A percentile compares a stretch with the other conserved stretches of the same genome.
Conservation (phyloP, 2,329 filamentous ascomycete genomes). For the Aspergillus viridinutans region DNA sequence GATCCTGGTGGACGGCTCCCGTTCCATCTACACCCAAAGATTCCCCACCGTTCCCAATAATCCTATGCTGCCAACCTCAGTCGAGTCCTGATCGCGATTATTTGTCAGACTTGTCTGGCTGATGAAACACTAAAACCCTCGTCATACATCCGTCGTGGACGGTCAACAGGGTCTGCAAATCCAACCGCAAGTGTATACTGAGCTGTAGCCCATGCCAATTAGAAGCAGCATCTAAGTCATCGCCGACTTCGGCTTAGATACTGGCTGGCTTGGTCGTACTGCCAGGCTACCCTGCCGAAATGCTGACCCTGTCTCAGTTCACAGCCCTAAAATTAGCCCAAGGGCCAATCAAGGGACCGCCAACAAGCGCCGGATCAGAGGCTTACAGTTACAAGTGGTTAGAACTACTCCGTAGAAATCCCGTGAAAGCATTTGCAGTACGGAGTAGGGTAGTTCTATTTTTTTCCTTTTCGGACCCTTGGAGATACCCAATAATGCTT, state of each 20-base stretch:
- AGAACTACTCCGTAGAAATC: background rate
- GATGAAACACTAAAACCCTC: too few relatives aligned
- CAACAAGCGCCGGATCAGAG: background rate
- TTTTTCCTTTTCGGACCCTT: background rate
- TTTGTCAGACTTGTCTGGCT: background rate
- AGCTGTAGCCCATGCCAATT: background rate
- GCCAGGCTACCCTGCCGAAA: background rate
- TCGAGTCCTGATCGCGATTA: background rate
- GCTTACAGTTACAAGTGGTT: background rate
- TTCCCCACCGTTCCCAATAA: background rate
- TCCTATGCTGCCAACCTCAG: background rate
- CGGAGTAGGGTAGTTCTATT: too few relatives aligned
- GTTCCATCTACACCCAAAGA: background rate
- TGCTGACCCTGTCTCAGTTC: background rate
- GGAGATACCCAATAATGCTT: background rate
- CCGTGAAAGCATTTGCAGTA: too few relatives aligned
- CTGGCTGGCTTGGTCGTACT: background rate
- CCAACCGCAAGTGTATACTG: background rate
- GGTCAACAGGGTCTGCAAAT: background rate
- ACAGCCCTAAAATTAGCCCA: background rate
- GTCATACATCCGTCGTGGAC: background rate
- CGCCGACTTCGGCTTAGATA: background rate
- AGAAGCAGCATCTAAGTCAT: background rate
- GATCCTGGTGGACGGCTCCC: too few relatives aligned
- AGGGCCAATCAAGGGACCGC: too few relatives aligned